Percentiles rank a stretch among this genome's conserved stretches.
Evolutionary conservation across 805 yeast species (phyloP).

Genomic region (Kodamaea kakaduensis): DNA sequence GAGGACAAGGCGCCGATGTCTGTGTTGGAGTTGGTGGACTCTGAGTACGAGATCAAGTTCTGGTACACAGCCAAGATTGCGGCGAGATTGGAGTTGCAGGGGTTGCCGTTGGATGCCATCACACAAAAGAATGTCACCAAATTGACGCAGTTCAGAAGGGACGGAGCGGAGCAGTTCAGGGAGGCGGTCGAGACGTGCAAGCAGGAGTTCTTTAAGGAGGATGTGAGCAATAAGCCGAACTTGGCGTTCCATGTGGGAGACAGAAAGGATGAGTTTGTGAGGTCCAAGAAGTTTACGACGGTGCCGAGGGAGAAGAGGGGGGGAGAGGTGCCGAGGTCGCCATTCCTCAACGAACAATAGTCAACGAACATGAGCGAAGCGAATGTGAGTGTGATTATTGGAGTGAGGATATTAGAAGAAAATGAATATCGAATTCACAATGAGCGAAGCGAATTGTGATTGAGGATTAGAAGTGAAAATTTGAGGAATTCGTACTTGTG

Average conservation of each 20-base stretch:
- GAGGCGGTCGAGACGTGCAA: slow-evolving; percentile 56
- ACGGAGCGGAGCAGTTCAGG: slow-evolving; percentile 53
- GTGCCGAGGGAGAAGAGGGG: slow-evolving; percentile 22
- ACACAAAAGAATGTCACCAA: slow-evolving; percentile 57
- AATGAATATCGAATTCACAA: no score
- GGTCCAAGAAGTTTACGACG: slow-evolving; percentile 33
- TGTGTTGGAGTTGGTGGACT: slow-evolving; percentile 79
- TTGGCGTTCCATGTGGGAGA: slow-evolving; percentile 25
- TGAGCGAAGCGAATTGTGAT: no score
- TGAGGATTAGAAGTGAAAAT: no score
- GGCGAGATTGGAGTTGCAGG: slow-evolving; percentile 72
- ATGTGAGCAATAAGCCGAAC: slow-evolving; percentile 31
- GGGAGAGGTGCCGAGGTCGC: slow-evolving; percentile 22
- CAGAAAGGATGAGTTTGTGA: slow-evolving; percentile 20
- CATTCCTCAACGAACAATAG: slow-evolving; percentile 6
- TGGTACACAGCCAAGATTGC: slow-evolving; percentile 79
- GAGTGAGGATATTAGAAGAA: background rate
- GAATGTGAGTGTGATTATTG: no score
- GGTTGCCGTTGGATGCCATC: slow-evolving; percentile 43
- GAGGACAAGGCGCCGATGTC: slow-evolving; percentile 87
- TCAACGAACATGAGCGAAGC: no score
- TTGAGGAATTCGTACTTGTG: no score
- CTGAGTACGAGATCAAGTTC: slow-evolving; percentile 58
- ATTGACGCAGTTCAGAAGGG: slow-evolving; percentile 41
- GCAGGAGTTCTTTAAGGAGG: slow-evolving; percentile 31